These are phyloP conservation scores for Cyathus striatus DNA, from an alignment of 768 basidiomycete genomes.

Conservation along the genomic window DNA sequence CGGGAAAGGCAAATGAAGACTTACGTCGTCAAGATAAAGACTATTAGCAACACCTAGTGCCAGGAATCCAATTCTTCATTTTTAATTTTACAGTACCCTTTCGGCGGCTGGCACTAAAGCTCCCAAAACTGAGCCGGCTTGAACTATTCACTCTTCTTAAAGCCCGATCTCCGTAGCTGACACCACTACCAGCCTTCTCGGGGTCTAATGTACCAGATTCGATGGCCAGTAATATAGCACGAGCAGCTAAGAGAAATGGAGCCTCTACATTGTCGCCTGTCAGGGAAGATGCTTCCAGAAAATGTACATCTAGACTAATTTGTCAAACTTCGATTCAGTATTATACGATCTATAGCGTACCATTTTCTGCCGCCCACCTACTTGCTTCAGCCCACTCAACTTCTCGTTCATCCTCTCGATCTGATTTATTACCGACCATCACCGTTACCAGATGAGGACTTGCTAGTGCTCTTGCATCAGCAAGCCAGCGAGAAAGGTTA, in stretches of 20 bases:
- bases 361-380: constrained; percentile 93
- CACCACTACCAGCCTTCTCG: constrained; percentile 91
- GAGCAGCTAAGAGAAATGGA: constrained; percentile 84
- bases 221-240: constrained; percentile 84
- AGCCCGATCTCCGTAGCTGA: constrained; percentile 94
- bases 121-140: constrained; percentile 84
- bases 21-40: no score
- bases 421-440: constrained; percentile 93
- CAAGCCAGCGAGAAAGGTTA: constrained; percentile 84
- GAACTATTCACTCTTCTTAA: constrained; percentile 87
- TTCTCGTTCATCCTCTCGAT: constrained; percentile 90
- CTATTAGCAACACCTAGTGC: constrained; percentile 64
- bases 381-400: constrained; percentile 96
- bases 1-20: no score
- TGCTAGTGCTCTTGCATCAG: constrained; percentile 88
- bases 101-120: constrained; percentile 63
- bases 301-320: constrained; percentile 67
- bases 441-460: constrained; percentile 89
- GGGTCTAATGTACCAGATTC: constrained; percentile 90
- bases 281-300: constrained; percentile 89
- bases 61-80: constrained; percentile 61
- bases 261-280: constrained; percentile 92
- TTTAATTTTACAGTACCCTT: constrained; percentile 57
- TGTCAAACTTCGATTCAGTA: neutral
- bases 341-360: constrained; percentile 44